Conservation (phyloP, 179 eudicot genomes). For the Patellifolia procumbens region DNA sequence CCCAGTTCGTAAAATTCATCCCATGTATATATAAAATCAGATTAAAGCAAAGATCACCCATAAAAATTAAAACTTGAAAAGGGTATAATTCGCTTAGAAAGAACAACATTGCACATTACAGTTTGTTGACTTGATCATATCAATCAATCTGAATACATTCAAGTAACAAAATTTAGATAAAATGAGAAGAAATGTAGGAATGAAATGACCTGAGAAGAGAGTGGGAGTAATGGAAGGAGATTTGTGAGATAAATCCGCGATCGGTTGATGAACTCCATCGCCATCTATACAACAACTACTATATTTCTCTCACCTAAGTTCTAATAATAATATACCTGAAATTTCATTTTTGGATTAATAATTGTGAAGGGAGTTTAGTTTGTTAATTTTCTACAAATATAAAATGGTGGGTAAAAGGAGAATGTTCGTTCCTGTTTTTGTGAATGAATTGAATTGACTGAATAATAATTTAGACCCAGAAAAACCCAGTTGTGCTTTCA, state of each 20-base stretch:
- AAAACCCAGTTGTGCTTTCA: too few species aligned
- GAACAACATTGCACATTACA: neutral
- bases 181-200: neutral
- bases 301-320: slow-evolving; percentile 3
- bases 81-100: neutral
- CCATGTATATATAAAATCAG: slow-evolving; percentile 1
- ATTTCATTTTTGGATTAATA: neutral
- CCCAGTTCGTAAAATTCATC: neutral
- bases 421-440: too few species aligned
- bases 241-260: neutral
- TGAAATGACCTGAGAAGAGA: too few species aligned
- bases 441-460: too few species aligned
- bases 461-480: too few species aligned
- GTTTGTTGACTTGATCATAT: neutral
- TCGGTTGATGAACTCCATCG: slow-evolving; percentile 17
- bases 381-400: too few species aligned
- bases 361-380: neutral
- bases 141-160: neutral
- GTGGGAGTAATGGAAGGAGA: neutral
- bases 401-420: too few species aligned
- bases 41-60: neutral
- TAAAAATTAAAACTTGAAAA: neutral
- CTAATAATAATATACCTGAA: too few species aligned
- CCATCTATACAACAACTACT: slow-evolving; percentile 13
- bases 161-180: neutral